phyloP scores from a whole-genome alignment of 2,329 filamentous ascomycete genomes.

The Lecanosticta acicola region DNA sequence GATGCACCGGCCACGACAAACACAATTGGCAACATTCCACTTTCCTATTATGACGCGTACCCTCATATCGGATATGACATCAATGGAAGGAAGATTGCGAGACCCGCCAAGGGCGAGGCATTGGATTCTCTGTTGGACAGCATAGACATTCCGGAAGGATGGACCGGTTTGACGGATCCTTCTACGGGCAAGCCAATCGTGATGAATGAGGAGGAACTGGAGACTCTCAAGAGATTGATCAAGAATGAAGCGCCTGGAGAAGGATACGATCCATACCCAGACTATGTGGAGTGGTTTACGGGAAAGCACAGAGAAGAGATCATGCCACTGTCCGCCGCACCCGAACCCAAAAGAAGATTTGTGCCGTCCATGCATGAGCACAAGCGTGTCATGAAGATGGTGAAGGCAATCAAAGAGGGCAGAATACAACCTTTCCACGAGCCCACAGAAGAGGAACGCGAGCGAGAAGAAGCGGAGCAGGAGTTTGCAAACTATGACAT shows the following conservation, averaged over 20 bases:
- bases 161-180: slow-evolving; percentile 92
- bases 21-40: slow-evolving; percentile 90
- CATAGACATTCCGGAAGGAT: slow-evolving; percentile 94
- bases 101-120: slow-evolving; percentile 87
- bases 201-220: slow-evolving; percentile 78
- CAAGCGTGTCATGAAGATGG: slow-evolving; percentile 94
- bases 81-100: slow-evolving; percentile 96
- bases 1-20: slow-evolving; percentile 75
- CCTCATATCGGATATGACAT: slow-evolving; percentile 99
- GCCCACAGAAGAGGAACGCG: slow-evolving; percentile 55
- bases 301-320: slow-evolving; percentile 73
- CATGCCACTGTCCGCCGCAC: slow-evolving; percentile 91
- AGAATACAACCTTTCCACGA: slow-evolving; percentile 87
- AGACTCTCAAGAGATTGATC: slow-evolving; percentile 81
- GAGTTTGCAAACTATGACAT: slow-evolving; percentile 76
- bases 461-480: slow-evolving; percentile 60
- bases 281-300: slow-evolving; percentile 91
- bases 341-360: slow-evolving; percentile 92
- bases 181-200: slow-evolving; percentile 88
- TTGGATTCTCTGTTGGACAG: slow-evolving; percentile 90
- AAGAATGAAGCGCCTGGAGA: slow-evolving; percentile 83
- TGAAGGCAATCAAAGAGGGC: slow-evolving; percentile 89
- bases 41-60: slow-evolving; percentile 95
- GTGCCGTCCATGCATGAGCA: slow-evolving; percentile 95
- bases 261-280: slow-evolving; percentile 87